Percentiles rank a stretch among this genome's conserved stretches.
These are phyloP conservation scores for Agrocybe praecox DNA, from an alignment of 768 basidiomycete genomes.

Conservation along the genomic window DNA sequence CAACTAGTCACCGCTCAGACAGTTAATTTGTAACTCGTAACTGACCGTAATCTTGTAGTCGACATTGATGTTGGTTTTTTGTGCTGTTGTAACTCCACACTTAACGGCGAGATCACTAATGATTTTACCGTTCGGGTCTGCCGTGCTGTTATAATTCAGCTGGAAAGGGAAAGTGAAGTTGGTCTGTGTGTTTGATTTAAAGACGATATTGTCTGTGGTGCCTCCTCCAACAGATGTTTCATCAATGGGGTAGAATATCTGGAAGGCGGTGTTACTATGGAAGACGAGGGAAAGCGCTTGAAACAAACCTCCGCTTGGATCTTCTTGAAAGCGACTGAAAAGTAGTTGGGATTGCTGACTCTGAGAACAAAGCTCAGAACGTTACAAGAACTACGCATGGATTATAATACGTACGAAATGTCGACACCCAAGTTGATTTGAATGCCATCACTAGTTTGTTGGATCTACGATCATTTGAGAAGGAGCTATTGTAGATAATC, in stretches of 20 bases:
- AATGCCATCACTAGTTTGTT: constrained; percentile 43
- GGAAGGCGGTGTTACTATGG: not conserved
- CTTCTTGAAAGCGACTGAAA: constrained; percentile 64
- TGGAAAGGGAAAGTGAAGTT: constrained; percentile 79
- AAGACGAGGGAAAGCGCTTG: not conserved
- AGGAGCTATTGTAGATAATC: not conserved
- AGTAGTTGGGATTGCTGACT: constrained; percentile 83
- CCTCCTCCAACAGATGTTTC: constrained; percentile 72
- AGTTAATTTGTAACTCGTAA: not conserved
- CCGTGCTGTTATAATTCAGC: constrained; percentile 57
- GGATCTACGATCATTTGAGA: constrained; percentile 4
- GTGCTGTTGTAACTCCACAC: constrained; percentile 55
- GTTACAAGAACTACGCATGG: not conserved
- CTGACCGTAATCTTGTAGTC: constrained; percentile 69
- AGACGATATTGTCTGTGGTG: constrained; percentile 42
- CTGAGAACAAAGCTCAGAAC: constrained; percentile 35
- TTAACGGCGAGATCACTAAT: constrained; percentile 63
- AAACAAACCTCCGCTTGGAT: constrained; percentile 59
- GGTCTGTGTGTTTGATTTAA: constrained; percentile 55
- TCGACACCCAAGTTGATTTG: constrained; percentile 63
- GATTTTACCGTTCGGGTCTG: constrained; percentile 54
- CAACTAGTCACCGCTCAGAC: not conserved
- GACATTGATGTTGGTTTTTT: constrained; percentile 53
- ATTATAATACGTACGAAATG: constrained; percentile 53
- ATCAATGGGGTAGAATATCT: constrained; percentile 80